phyloP scores from a whole-genome alignment of 192 early-diverging fungal species.

The Glomus cerebriforme region DNA sequence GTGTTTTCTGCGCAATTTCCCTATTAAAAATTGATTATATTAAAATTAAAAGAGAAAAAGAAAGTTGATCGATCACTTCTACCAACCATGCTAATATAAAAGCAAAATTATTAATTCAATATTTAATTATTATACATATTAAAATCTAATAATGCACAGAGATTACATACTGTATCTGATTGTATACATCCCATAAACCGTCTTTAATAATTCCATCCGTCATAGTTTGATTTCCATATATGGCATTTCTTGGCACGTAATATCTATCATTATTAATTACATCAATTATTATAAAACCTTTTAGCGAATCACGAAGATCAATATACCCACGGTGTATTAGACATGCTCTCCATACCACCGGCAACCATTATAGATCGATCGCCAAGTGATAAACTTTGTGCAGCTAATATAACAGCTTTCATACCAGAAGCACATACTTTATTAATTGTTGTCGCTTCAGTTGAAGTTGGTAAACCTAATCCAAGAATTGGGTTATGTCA shows the following conservation, averaged over 20 bases:
- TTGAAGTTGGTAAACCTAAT: slow-evolving; percentile 65
- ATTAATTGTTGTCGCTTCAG: slow-evolving; percentile 96
- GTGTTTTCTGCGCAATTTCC: slow-evolving; percentile 85
- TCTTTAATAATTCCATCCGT: slow-evolving; percentile 92
- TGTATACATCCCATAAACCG: slow-evolving; percentile 96
- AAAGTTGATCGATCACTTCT: neutral
- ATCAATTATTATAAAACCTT: neutral
- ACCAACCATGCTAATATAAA: slow-evolving; percentile 24
- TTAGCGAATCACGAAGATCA: neutral
- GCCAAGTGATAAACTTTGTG: slow-evolving; percentile 82
- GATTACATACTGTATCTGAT: slow-evolving; percentile 72
- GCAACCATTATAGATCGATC: slow-evolving; percentile 82
- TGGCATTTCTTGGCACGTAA: slow-evolving; percentile 62
- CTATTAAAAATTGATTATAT: too few species aligned
- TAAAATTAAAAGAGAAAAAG: too few species aligned
- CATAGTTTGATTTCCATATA: slow-evolving; percentile 81
- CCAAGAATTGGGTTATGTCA: neutral
- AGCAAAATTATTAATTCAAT: neutral
- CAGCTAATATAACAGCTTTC: slow-evolving; percentile 93
- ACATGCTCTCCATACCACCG: slow-evolving; percentile 98
- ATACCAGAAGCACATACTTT: slow-evolving; percentile 99
- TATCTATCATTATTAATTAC: slow-evolving; percentile 36
- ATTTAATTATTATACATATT: neutral
- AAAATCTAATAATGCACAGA: neutral
- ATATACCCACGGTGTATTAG: slow-evolving; percentile 80